These are phyloP conservation scores for Ceriops zippeliana DNA, from an alignment of 345 rosid species.

Conservation along the genomic window DNA sequence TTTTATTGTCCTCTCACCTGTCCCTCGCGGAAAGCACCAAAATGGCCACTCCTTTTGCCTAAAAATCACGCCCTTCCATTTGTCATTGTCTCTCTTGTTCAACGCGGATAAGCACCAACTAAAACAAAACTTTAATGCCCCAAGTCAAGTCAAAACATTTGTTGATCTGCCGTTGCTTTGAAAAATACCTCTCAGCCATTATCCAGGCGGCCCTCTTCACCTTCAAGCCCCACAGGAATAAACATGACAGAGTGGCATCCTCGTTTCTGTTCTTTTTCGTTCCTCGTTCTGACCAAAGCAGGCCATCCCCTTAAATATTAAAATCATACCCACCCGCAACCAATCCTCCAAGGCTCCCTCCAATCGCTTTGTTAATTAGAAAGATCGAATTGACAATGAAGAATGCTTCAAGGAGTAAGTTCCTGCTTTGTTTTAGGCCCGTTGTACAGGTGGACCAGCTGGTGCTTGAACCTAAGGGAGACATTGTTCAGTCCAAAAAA, in stretches of 20 bases:
- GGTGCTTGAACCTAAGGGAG: slow-evolving; percentile 17
- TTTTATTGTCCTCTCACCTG: too few relatives aligned
- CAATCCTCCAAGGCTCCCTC: background rate
- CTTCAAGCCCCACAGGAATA: background rate
- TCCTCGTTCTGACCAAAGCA: background rate
- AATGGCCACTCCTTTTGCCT: too few relatives aligned
- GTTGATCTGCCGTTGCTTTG: too few relatives aligned
- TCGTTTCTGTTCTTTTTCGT: too few relatives aligned
- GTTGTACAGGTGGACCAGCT: slow-evolving; percentile 35
- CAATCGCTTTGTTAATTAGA: background rate
- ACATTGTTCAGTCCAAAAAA: background rate
- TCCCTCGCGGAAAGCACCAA: too few relatives aligned
- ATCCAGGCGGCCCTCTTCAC: background rate
- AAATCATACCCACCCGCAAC: background rate
- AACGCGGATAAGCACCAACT: too few relatives aligned
- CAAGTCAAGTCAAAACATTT: too few relatives aligned
- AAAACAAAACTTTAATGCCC: too few relatives aligned
- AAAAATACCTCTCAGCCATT: too few relatives aligned
- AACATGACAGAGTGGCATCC: too few relatives aligned
- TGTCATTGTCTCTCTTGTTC: too few relatives aligned
- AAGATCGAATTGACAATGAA: slow-evolving; percentile 2
- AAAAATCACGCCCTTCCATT: too few relatives aligned
- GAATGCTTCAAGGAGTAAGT: slow-evolving; percentile 40
- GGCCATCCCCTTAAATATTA: background rate
- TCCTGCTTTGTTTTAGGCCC: slow-evolving; percentile 44